Percentiles rank a stretch among this genome's conserved stretches.
phyloP scores from a whole-genome alignment of 1,284 basidiomycete genomes.

The Rhodotorula glutinis region DNA sequence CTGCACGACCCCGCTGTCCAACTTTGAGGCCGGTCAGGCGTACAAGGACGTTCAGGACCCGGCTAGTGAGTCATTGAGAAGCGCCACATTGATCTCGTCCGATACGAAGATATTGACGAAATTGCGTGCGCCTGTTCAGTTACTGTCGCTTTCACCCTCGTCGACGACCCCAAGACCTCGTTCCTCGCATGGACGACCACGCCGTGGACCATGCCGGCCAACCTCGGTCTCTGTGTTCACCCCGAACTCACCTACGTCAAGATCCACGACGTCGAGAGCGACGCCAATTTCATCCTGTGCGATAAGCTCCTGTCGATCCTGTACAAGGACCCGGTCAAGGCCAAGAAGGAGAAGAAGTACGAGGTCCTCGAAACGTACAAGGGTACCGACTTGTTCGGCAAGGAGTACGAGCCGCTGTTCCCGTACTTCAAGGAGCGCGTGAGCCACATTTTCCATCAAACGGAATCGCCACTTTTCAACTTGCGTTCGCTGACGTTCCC shows the following conservation, averaged over 20 bases:
- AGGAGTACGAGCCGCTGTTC: constrained; percentile 93
- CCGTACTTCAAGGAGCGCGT: constrained; percentile 95
- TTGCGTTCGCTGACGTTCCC: constrained; percentile 17
- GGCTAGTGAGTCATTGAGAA: constrained; percentile 63
- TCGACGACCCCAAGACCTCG: constrained; percentile 86
- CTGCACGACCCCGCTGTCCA: constrained; percentile 92
- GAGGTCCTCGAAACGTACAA: constrained; percentile 63
- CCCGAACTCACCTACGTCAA: constrained; percentile 96
- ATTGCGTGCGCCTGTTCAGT: constrained; percentile 53
- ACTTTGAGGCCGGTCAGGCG: constrained; percentile 93
- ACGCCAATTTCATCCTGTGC: constrained; percentile 88
- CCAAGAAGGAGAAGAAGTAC: constrained; percentile 83
- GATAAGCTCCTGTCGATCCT: constrained; percentile 82
- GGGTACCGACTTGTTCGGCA: constrained; percentile 90
- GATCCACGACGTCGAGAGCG: constrained; percentile 85
- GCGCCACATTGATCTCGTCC: too few species aligned
- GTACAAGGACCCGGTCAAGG: constrained; percentile 97
- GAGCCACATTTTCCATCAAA: constrained; percentile 12
- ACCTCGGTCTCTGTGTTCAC: constrained; percentile 91
- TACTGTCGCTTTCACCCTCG: constrained; percentile 86
- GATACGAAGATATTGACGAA: too few species aligned
- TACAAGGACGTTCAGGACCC: constrained; percentile 96
- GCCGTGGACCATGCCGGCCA: constrained; percentile 97
- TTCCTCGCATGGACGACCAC: constrained; percentile 98
- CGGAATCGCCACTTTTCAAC: neutral